Evolutionary conservation across 2,329 filamentous ascomycete genomes (phyloP).

Genomic region (Daldinia eschscholtzii): DNA sequence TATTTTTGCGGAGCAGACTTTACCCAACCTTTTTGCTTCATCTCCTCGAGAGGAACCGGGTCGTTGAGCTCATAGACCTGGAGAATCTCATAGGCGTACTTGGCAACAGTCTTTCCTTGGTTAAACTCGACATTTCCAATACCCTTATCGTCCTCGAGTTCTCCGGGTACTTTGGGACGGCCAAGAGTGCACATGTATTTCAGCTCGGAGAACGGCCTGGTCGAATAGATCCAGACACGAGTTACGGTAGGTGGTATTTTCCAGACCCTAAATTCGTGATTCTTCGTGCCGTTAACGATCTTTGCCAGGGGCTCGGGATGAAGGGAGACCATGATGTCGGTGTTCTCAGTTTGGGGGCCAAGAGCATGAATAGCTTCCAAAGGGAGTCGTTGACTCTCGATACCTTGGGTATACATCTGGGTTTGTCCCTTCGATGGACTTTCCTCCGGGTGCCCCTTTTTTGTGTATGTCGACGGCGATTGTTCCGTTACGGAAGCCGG

Average conservation of each 20-base stretch:
- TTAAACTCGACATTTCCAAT: constrained; percentile 68
- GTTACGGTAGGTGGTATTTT: constrained; percentile 66
- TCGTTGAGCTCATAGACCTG: constrained; percentile 74
- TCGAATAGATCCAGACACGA: constrained; percentile 74
- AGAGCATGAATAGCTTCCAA: constrained; percentile 49
- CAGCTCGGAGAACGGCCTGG: constrained; percentile 60
- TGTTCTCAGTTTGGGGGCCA: constrained; percentile 58
- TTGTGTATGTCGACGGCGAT: constrained; percentile 29
- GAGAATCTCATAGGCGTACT: constrained; percentile 65
- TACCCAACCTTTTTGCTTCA: constrained; percentile 69
- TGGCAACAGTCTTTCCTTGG: constrained; percentile 52
- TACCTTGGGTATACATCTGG: constrained; percentile 48
- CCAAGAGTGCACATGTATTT: constrained; percentile 71
- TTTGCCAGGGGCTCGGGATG: constrained; percentile 68
- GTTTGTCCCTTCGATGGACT: constrained; percentile 31
- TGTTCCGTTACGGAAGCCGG: constrained; percentile 26
- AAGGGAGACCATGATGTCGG: constrained; percentile 62
- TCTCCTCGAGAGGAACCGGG: constrained; percentile 64
- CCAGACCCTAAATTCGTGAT: constrained; percentile 69
- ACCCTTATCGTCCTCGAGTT: constrained; percentile 60
- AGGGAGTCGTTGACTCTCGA: constrained; percentile 54
- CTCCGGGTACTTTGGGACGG: constrained; percentile 59
- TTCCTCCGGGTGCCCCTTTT: constrained; percentile 22
- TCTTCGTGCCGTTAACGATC: constrained; percentile 63
- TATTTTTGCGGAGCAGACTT: constrained; percentile 64